Conservation (phyloP, 78 protist species). For the Dictyostelium firmibasis region DNA sequence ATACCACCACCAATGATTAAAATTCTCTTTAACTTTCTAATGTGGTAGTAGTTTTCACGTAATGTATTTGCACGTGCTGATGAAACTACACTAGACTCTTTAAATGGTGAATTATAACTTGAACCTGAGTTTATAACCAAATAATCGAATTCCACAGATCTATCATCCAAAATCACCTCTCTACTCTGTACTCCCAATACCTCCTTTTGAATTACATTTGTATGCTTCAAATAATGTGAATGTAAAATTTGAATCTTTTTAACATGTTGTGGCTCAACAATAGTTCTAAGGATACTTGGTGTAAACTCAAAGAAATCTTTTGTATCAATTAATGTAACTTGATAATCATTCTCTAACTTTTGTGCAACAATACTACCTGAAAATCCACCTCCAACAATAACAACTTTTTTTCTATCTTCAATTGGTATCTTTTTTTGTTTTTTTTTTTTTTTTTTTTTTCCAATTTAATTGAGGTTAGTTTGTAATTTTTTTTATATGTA, state of each 20-base stretch:
- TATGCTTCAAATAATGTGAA: slow-evolving; percentile 57
- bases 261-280: slow-evolving; percentile 67
- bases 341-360: slow-evolving; percentile 73
- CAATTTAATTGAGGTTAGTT: not conserved
- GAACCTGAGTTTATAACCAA: slow-evolving; percentile 76
- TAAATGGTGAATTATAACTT: slow-evolving; percentile 56
- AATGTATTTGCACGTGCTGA: slow-evolving; percentile 80
- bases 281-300: slow-evolving; percentile 72
- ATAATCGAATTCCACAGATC: slow-evolving; percentile 54
- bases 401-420: slow-evolving; percentile 72
- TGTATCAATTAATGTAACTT: slow-evolving; percentile 79
- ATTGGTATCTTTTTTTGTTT: slow-evolving; percentile 6
- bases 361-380: slow-evolving; percentile 80
- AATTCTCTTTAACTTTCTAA: slow-evolving; percentile 54
- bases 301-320: slow-evolving; percentile 80
- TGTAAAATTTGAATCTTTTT: slow-evolving; percentile 67
- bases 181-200: not conserved
- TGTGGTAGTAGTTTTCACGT: slow-evolving; percentile 68
- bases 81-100: slow-evolving; percentile 54
- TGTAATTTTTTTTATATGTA: not conserved
- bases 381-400: slow-evolving; percentile 81
- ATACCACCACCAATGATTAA: slow-evolving; percentile 84
- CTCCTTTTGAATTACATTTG: slow-evolving; percentile 66
- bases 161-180: slow-evolving; percentile 47
- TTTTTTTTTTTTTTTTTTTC: not conserved